Evolutionary conservation across 192 early-diverging fungal species (phyloP), one percentile per base, ranked within the genome.

Genomic region (Paraglomus brasilianum): DNA sequence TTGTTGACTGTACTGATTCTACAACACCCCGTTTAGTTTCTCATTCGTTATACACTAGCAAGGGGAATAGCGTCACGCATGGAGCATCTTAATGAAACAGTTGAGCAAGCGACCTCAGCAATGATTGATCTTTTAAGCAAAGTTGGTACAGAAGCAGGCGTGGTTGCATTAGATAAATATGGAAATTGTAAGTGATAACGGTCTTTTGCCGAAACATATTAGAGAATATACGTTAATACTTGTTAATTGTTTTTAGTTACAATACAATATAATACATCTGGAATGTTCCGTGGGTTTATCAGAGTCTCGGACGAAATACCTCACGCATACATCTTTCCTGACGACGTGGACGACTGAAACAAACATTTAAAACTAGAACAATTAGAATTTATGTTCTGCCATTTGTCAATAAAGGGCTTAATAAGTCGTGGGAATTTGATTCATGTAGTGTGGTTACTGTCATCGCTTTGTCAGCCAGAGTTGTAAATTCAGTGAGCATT

Each of bases 241-340:
- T 2, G 21, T 55, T 10, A n/a, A 8, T 52, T 40, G 11, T 66
- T 66, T 21, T 10, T 38, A 77, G 78, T 80, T 45, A 56, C 79
- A 1, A 63, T 80, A 64, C 78, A 74, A 8, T 77, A 69, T 53
- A 82, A 82, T 74, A 70, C 71, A 9, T 8, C 21, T 21, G 81
- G 76, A 42, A 82, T 82, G 81, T 82, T 66, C 51, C 65, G 81
- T 41, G 81, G 81, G 5, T 82, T 72, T 66, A 74, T 82, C 50
- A 46, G 66, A 4, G 60, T 40, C 5, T 48, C 56, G 2, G 77
- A 78, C 41, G 74, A 74, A 11, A 71, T 75, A 13, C 69, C 76
- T 8, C 57, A 81, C 49, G 49, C 38, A 19, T 69, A 45, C 55
- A 75, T 82, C n/a, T 82, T 80, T 52, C 30, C 30, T 3, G 30